phyloP scores from a whole-genome alignment of 73 alveolate genomes.

The Tetrahymena thermophila region DNA sequence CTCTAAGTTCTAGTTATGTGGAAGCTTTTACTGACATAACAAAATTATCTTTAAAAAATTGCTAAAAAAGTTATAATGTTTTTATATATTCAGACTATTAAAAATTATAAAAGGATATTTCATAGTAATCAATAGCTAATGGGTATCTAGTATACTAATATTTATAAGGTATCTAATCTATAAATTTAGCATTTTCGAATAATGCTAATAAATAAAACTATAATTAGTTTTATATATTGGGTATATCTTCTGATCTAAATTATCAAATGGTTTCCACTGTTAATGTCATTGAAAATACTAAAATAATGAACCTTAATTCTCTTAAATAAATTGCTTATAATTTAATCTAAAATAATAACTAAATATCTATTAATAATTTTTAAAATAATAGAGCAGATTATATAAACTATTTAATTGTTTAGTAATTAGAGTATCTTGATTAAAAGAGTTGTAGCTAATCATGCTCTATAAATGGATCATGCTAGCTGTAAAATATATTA shows the following conservation, averaged over 20 bases:
- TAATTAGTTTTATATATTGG: background rate
- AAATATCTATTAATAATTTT: too few species aligned
- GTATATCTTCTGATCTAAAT: background rate
- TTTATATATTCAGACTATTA: background rate
- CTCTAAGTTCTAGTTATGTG: background rate
- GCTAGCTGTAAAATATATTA: background rate
- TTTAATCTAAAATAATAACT: too few species aligned
- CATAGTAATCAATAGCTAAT: background rate
- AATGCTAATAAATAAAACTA: background rate
- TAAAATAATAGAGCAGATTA: background rate
- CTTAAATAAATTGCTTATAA: background rate
- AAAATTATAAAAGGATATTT: background rate
- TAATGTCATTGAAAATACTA: background rate
- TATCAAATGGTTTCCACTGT: background rate
- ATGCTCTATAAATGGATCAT: background rate
- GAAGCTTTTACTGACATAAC: background rate
- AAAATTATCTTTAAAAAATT: background rate
- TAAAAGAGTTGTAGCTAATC: background rate
- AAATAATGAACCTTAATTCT: background rate
- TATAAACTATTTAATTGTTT: background rate
- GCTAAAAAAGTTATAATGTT: background rate
- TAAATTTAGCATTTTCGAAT: background rate
- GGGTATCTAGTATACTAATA: background rate
- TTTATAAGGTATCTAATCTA: background rate
- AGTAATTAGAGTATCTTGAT: background rate